A percentile compares a stretch with the other conserved stretches of the same genome.
phyloP scores from a whole-genome alignment of 257 asterid species.

The Forsythia viridissima region DNA sequence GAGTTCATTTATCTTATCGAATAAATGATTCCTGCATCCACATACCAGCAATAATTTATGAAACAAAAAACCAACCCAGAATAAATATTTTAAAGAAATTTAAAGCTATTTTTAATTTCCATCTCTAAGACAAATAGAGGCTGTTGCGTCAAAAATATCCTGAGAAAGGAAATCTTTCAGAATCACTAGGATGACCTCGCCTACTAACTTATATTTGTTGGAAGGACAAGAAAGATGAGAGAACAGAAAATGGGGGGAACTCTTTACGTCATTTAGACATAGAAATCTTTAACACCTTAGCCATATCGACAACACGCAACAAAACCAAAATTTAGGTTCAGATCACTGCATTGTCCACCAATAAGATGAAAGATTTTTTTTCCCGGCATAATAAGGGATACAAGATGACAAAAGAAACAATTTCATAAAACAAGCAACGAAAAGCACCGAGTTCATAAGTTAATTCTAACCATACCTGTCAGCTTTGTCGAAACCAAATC shows the following conservation, averaged over 20 bases:
- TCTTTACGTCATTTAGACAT: conserved; percentile 1
- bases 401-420: conserved; percentile 12
- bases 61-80: conserved; percentile 10
- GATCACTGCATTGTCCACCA: conserved; percentile 15
- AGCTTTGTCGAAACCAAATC: conserved; percentile 70
- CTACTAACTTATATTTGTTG: neutral
- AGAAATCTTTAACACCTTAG: conserved; percentile 11
- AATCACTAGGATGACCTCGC: neutral
- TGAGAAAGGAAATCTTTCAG: conserved; percentile 15
- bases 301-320: neutral
- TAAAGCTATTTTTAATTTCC: conserved; percentile 19
- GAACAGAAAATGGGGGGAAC: neutral
- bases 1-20: conserved; percentile 75
- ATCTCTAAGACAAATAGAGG: conserved; percentile 3
- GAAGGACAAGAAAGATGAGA: neutral
- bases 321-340: neutral
- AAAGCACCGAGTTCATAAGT: conserved; percentile 4
- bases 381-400: neutral
- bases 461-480: conserved; percentile 49
- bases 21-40: conserved; percentile 74
- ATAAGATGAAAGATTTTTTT: conserved; percentile 4
- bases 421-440: neutral
- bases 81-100: conserved; percentile 7
- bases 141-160: neutral
- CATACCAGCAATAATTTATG: conserved; percentile 21